Conservation (phyloP, 2,329 filamentous ascomycete species). For the Cladobotryum mycophilum region DNA sequence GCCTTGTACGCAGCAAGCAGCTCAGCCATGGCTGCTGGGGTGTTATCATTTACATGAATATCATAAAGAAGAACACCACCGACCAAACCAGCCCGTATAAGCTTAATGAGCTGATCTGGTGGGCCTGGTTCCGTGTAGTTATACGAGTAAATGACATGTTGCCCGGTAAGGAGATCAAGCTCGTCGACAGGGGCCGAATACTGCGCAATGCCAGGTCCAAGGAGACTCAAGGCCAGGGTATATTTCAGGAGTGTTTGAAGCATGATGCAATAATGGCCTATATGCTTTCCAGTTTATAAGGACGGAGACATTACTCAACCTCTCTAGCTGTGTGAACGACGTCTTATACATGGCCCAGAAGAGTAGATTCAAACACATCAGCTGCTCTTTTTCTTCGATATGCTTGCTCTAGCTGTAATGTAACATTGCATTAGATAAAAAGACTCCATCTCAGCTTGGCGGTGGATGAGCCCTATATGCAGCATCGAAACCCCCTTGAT, state of each 20-base stretch:
- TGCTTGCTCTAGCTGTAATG: too few species aligned
- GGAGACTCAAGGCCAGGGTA: not conserved
- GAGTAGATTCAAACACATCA: too few species aligned
- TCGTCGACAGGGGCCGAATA: constrained; percentile 1
- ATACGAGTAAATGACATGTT: constrained; percentile 12
- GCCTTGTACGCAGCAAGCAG: constrained; percentile 8
- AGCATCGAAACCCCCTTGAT: too few species aligned
- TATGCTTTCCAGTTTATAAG: not conserved
- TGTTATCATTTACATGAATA: constrained; percentile 11
- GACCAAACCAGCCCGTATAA: constrained; percentile 11
- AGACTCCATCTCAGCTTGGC: too few species aligned
- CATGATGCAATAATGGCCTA: not conserved
- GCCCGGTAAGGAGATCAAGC: constrained; percentile 10
- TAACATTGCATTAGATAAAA: too few species aligned
- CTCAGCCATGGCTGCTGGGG: constrained; percentile 7
- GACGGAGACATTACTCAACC: too few species aligned
- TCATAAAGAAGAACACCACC: constrained; percentile 12
- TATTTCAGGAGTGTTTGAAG: not conserved
- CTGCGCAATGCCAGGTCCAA: not conserved
- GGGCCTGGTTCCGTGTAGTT: constrained; percentile 1
- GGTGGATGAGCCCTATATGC: too few species aligned
- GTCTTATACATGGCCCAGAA: too few species aligned
- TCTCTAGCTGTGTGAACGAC: too few species aligned
- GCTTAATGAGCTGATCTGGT: constrained; percentile 6
- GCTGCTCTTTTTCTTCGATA: too few species aligned